Conservation (phyloP, 1,284 basidiomycete species). For the Moesziomyces sp. region DNA sequence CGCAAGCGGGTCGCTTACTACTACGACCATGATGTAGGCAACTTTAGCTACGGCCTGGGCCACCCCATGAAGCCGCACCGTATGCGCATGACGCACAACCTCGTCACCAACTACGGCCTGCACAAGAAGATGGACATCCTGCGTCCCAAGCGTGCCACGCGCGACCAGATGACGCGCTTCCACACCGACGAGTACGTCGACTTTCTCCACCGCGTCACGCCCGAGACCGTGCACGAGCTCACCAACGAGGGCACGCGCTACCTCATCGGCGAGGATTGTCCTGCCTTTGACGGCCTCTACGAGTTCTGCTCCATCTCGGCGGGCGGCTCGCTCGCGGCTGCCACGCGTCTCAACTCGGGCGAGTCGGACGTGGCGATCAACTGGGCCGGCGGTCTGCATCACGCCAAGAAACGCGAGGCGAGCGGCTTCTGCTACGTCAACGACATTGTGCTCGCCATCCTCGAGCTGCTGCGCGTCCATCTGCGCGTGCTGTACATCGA, state of each 20-base stretch:
- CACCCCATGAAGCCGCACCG: conserved; percentile 91
- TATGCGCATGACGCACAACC: conserved; percentile 78
- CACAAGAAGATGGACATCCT: conserved; percentile 89
- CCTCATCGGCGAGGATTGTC: conserved; percentile 86
- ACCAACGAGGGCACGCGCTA: conserved; percentile 77
- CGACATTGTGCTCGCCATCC: conserved; percentile 71
- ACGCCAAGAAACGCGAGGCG: conserved; percentile 96
- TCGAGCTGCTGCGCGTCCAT: conserved; percentile 70
- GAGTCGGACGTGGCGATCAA: conserved; percentile 92
- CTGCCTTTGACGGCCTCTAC: conserved; percentile 93
- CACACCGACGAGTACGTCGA: conserved; percentile 98
- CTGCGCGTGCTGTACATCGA: conserved; percentile 96
- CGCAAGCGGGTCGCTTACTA: conserved; percentile 55
- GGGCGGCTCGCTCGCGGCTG: conserved; percentile 84
- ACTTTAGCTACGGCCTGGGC: conserved; percentile 85
- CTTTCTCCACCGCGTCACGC: conserved; percentile 85
- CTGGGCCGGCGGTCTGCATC: conserved; percentile 97
- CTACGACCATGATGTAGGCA: conserved; percentile 75
- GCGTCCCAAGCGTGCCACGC: conserved; percentile 81
- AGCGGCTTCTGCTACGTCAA: conserved; percentile 98
- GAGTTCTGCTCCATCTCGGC: conserved; percentile 98
- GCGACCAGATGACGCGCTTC: conserved; percentile 87
- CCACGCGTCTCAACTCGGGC: conserved; percentile 82
- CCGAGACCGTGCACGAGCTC: conserved; percentile 71
- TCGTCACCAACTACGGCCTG: conserved; percentile 90